Base-by-base conservation (phyloP, 2,329 filamentous ascomycete genomes). In the Cadophora sp. region DNA sequence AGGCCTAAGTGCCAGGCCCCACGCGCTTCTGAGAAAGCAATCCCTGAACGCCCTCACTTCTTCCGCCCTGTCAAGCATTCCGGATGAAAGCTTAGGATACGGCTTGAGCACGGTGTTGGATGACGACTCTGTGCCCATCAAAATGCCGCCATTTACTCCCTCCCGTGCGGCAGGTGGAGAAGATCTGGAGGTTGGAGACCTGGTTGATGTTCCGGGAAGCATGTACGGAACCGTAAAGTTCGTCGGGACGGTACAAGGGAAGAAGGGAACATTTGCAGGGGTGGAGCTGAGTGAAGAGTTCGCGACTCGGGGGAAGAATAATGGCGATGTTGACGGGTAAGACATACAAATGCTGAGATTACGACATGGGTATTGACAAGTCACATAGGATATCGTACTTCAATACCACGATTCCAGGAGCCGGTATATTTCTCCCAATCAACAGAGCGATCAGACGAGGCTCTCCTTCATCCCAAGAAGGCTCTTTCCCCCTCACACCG, bases 211-310 rank as follows among this genome's bases (percentile, higher is more conserved):
- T 58, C 94, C 95, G 1, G 96, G 96, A 51, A 93, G 91, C 79
- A 97, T 99, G 94, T 84, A 91, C 73, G 96, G 96, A 60, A 91
- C 89, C 1, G 90, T 98, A 73, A 95, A 92, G 78, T 99, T 97
- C 78, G 84, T 98, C 70, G 96, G 96, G 55, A 84, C 85, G 48
- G 95, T 99, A 50, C 88, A 90, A 74, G 94, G 94, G 71, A 97
- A 97, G 83, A 93, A 92, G 74, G 96, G 96, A 62, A 87, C 88
- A 24, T 99, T 99, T 83, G 94, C 93, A 37, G 96, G 96, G 56
- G 92, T 99, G 43, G 96, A 99, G 80, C 85, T 99, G 71, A 89
- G 91, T 75, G 83, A 87, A 64, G 92, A 97, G 73, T 97, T 91
- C 82, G 92, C 94, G 40, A 80, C 85, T 62, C 88, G 91, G 77